Conservation (phyloP, 805 yeast species). For the Gaillardinia entomophila region DNA sequence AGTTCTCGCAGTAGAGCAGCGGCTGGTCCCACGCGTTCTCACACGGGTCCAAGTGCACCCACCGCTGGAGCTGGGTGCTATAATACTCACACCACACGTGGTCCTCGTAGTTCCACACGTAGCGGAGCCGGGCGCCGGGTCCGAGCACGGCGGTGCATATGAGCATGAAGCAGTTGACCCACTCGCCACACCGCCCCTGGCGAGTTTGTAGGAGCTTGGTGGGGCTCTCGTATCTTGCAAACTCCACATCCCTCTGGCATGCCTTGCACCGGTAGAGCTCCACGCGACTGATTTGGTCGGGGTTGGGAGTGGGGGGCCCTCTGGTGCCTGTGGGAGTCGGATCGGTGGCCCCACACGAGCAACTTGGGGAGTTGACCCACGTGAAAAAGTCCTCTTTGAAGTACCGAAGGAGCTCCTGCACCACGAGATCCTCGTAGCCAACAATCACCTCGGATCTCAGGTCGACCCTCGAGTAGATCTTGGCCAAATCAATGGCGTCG, state of each 20-base stretch:
- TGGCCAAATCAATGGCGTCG: constrained; percentile 55
- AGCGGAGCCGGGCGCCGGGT: constrained; percentile 38
- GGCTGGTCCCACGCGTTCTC: constrained; percentile 86
- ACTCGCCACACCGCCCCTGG: constrained; percentile 89
- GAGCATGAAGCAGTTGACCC: constrained; percentile 81
- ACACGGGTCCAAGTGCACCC: constrained; percentile 90
- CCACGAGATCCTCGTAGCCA: constrained; percentile 31
- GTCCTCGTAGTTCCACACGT: constrained; percentile 85
- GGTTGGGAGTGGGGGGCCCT: constrained; percentile 30
- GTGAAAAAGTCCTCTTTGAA: constrained; percentile 74
- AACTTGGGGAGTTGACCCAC: constrained; percentile 75
- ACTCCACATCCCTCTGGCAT: constrained; percentile 48
- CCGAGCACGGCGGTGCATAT: constrained; percentile 60
- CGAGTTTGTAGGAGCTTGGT: constrained; percentile 53
- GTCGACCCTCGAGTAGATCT: constrained; percentile 59
- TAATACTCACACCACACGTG: constrained; percentile 96
- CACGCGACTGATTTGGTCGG: constrained; percentile 44
- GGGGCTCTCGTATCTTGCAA: constrained; percentile 76
- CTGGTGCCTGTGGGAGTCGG: constrained; percentile 32
- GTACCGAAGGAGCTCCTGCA: constrained; percentile 26
- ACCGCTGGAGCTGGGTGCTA: constrained; percentile 51
- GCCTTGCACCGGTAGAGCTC: constrained; percentile 60
- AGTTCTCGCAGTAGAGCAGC: constrained; percentile 65
- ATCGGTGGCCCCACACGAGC: constrained; percentile 45
- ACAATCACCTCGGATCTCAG: constrained; percentile 15